These are phyloP conservation scores for Aspergillus nomiae DNA, from an alignment of 2,329 filamentous ascomycete species.

Conservation along the genomic window DNA sequence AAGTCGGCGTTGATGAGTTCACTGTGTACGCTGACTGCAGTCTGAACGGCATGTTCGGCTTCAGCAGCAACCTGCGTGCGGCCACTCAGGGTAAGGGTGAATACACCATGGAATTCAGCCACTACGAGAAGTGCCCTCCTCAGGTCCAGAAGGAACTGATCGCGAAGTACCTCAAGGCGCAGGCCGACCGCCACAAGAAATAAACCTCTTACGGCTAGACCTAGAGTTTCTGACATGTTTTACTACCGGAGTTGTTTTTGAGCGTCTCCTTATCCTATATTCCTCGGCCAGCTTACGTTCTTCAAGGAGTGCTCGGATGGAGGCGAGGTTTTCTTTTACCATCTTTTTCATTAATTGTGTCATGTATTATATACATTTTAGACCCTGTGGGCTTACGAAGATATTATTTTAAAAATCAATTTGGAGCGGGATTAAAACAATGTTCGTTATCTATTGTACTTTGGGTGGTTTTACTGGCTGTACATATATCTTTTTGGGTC, in stretches of 20 bases:
- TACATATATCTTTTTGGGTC: constrained; percentile 17
- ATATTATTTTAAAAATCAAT: constrained; percentile 14
- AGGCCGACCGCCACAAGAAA: constrained; percentile 66
- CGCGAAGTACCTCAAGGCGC: constrained; percentile 67
- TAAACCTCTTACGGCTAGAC: constrained; percentile 28
- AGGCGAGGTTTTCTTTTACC: constrained; percentile 10
- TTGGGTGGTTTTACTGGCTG: constrained; percentile 13
- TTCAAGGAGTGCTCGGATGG: constrained; percentile 13
- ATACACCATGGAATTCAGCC: constrained; percentile 98
- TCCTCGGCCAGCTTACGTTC: constrained; percentile 2
- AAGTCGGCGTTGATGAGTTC: constrained; percentile 92
- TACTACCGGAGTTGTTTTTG: constrained; percentile 1
- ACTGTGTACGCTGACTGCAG: constrained; percentile 89
- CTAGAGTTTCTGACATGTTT: not conserved
- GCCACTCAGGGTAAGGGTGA: constrained; percentile 98
- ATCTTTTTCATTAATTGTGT: constrained; percentile 12
- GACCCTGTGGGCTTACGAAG: constrained; percentile 21
- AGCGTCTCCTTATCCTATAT: constrained; percentile 6
- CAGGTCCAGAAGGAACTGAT: constrained; percentile 81
- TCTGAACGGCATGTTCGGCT: constrained; percentile 97
- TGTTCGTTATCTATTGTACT: constrained; percentile 4
- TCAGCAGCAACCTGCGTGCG: constrained; percentile 85
- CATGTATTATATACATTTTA: constrained; percentile 24
- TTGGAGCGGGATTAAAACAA: constrained; percentile 10
- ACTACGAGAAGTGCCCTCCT: constrained; percentile 83